Evolutionary conservation across 2,329 filamentous ascomycete genomes (phyloP), one percentile per base, ranked within the genome.

Genomic region (Paracoccidioides brasiliensis): DNA sequence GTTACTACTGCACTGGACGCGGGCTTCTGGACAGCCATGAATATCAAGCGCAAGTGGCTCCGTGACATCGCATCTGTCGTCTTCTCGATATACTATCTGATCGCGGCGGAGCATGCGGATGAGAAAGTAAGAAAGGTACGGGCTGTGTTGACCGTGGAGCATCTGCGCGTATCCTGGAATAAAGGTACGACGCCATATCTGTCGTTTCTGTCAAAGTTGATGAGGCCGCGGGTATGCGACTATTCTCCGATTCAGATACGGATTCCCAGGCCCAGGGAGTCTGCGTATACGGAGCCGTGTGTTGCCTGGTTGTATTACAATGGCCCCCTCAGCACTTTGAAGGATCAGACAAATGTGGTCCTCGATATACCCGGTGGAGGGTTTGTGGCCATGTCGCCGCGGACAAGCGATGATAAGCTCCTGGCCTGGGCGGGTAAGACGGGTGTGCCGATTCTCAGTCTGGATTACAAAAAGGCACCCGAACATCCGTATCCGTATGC

Each of bases 21-120:
- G 5, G 93, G 93, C 1, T 98, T 96, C 70, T 98, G 93, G 93
- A 95, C 90, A 0, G 93, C 93, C 38, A 98, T 98, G 93, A 85
- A 83, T 64, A 90, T 98, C 60, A 81, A 81, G 56, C 77, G 77
- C 50, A 90, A 86, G 64, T 90, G 87, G 82, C 63, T 95, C 44
- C 80, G 90, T 42, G 90, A 97, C 67, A 67, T 95, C 12, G 81
- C 86, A 8, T 90, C 88, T 66, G 77, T 97, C 22, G 75, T 88
- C 49, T 97, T 96, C 70, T 88, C 88, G 0, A 67, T 86, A 9
- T 98, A 95, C 71, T 98, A 98, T 69, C 77, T 98, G 60, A 80
- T 97, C 54, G 89, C 90, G 12, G 90, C 93, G 0, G 91, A 97
- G 70, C 85, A 89, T 66, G 93, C 93, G 9, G 93, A 97, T 67